Percentiles rank a stretch among this genome's conserved stretches.
These are phyloP conservation scores for Citrus trifoliata DNA, from an alignment of 345 rosid species.

Conservation along the genomic window DNA sequence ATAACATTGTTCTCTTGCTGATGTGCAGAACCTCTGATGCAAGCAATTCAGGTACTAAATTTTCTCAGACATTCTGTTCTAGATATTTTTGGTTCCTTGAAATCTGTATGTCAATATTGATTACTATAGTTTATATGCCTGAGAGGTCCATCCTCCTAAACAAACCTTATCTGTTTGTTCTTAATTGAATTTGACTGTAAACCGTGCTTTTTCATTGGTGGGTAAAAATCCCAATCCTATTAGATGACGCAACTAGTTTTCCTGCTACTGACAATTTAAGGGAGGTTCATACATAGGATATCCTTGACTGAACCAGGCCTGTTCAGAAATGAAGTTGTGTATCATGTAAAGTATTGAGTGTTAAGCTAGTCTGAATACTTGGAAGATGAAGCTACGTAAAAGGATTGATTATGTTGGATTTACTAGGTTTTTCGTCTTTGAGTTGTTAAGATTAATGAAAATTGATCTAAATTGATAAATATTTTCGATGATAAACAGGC, in stretches of 20 bases:
- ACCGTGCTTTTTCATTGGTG: background rate
- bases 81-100: background rate
- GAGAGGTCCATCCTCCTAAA: background rate
- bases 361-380: background rate
- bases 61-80: background rate
- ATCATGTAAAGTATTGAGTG: background rate
- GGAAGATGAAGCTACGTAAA: background rate
- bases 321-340: background rate
- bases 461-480: conserved; percentile 11
- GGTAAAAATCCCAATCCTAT: background rate
- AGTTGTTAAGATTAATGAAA: conserved; percentile 1
- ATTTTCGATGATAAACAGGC: conserved; percentile 38
- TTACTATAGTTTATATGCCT: background rate
- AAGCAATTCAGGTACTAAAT: conserved; percentile 47
- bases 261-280: background rate
- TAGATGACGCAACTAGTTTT: background rate
- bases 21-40: conserved; percentile 56
- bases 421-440: background rate
- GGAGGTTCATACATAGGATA: background rate
- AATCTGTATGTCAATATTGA: background rate
- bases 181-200: background rate
- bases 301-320: background rate
- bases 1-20: conserved; percentile 11
- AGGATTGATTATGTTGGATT: background rate
- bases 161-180: background rate